Conservation (phyloP, 345 rosid genomes). For the Punica granatum region DNA sequence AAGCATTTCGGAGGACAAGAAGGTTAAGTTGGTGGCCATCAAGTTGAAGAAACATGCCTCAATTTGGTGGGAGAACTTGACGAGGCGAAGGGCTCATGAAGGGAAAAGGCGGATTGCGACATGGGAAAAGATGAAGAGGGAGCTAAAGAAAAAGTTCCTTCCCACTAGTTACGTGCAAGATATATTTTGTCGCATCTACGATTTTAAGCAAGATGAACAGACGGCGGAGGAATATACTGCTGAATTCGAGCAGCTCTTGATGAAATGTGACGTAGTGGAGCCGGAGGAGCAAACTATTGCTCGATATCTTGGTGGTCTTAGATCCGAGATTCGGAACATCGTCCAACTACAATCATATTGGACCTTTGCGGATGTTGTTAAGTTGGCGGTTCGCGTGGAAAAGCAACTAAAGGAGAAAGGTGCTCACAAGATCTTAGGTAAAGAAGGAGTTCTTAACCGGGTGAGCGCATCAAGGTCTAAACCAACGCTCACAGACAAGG, state of each 20-base stretch:
- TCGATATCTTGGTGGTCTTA: not conserved
- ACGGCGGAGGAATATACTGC: not conserved
- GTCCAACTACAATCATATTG: not conserved
- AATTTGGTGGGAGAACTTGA: too few species aligned
- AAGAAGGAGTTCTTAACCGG: not conserved
- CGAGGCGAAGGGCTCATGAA: not conserved
- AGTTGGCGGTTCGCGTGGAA: not conserved
- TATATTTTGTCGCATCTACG: not conserved
- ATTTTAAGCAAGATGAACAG: not conserved
- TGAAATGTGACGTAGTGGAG: slow-evolving; percentile 5
- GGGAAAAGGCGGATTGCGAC: not conserved
- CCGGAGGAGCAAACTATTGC: not conserved
- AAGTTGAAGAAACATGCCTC: not conserved
- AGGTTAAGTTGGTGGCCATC: not conserved
- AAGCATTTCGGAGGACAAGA: not conserved
- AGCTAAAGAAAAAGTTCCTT: not conserved
- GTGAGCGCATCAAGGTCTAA: not conserved
- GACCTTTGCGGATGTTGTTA: not conserved
- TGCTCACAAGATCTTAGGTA: not conserved
- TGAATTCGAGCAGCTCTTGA: not conserved
- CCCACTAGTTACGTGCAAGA: not conserved
- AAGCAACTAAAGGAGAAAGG: not conserved
- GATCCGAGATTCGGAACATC: not conserved
- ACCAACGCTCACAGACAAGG: not conserved
- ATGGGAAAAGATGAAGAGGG: not conserved